Conservation (phyloP, 2,329 filamentous ascomycete species). For the Fusarium palustre region DNA sequence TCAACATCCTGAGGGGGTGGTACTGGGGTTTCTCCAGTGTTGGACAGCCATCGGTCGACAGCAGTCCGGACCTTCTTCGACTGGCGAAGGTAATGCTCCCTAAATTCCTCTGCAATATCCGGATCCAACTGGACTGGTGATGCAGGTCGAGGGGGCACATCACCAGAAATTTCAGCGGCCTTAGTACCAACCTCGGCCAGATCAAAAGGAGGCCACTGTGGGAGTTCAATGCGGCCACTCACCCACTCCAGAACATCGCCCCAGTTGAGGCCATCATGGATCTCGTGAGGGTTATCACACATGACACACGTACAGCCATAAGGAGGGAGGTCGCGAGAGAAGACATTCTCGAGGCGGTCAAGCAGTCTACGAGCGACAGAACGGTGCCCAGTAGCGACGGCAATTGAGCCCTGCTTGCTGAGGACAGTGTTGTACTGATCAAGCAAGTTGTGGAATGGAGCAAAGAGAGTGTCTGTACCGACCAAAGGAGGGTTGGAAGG, state of each 20-base stretch:
- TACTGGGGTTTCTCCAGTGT: constrained; percentile 78
- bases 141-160: constrained; percentile 66
- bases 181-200: constrained; percentile 72
- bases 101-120: constrained; percentile 92
- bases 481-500: constrained; percentile 73
- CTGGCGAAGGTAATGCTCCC: constrained; percentile 91
- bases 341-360: constrained; percentile 92
- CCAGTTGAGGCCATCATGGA: constrained; percentile 85
- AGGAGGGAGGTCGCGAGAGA: constrained; percentile 88
- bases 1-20: constrained; percentile 89
- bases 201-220: constrained; percentile 89
- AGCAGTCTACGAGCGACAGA: constrained; percentile 92
- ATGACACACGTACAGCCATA: constrained; percentile 89
- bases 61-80: constrained; percentile 92
- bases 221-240: constrained; percentile 86
- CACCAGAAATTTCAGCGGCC: constrained; percentile 70
- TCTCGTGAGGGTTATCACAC: constrained; percentile 73
- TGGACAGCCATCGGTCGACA: constrained; percentile 89
- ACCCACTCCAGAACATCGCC: constrained; percentile 95
- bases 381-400: constrained; percentile 93
- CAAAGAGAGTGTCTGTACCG: constrained; percentile 80
- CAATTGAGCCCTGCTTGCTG: constrained; percentile 85
- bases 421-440: constrained; percentile 89
- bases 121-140: constrained; percentile 84
- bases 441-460: constrained; percentile 83